phyloP scores from a whole-genome alignment of 2,329 filamentous ascomycete species.

The Leptographium radiaticola region DNA sequence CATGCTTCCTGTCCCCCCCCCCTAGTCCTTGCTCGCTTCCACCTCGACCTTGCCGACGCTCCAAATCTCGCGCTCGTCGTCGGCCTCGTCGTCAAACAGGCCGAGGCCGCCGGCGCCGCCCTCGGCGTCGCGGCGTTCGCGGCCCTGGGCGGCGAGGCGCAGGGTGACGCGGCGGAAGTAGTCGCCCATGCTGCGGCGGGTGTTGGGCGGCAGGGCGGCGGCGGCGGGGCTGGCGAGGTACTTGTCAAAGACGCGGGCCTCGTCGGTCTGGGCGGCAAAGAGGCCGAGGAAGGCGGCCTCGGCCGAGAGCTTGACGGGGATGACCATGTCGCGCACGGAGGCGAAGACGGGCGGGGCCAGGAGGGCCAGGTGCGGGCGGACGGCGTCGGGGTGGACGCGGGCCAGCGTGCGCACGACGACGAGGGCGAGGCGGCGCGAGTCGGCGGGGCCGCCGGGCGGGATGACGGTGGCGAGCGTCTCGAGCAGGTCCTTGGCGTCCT shows the following conservation, averaged over 20 bases:
- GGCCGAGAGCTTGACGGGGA: constrained; percentile 88
- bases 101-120: constrained; percentile 78
- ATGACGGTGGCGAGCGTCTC: constrained; percentile 64
- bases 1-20: background rate
- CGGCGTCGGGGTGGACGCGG: constrained; percentile 64
- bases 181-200: constrained; percentile 70
- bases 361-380: constrained; percentile 66
- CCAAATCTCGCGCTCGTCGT: constrained; percentile 94
- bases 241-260: constrained; percentile 77
- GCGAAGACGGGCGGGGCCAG: constrained; percentile 80
- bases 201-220: constrained; percentile 52
- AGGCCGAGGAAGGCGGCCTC: constrained; percentile 88
- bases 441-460: constrained; percentile 62
- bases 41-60: constrained; percentile 84
- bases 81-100: constrained; percentile 76
- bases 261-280: constrained; percentile 81
- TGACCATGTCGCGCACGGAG: constrained; percentile 79
- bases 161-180: constrained; percentile 93
- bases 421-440: constrained; percentile 74
- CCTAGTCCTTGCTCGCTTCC: constrained; percentile 19
- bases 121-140: constrained; percentile 83
- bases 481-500: constrained; percentile 67
- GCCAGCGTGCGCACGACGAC: constrained; percentile 80
- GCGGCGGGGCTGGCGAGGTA: constrained; percentile 60
- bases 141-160: constrained; percentile 70